A percentile compares a stretch with the other conserved stretches of the same genome.
phyloP scores from a whole-genome alignment of 129 eudicot genomes.

The Scalesia atractyloides region DNA sequence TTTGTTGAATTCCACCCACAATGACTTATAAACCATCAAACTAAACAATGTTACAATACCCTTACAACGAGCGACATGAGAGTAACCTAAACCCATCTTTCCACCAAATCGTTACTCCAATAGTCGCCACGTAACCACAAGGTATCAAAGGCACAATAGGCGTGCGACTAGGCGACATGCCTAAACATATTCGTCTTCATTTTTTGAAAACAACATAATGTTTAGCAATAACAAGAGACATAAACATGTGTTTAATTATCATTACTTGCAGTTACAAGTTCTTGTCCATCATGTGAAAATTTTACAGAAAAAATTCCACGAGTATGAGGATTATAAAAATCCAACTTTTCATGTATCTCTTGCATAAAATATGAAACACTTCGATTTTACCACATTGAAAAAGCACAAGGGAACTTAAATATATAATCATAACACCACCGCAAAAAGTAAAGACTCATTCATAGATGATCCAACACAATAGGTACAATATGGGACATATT shows the following conservation, averaged over 20 bases:
- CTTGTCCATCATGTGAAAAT: slow-evolving; percentile 86
- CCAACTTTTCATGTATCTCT: slow-evolving; percentile 91
- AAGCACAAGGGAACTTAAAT: not conserved
- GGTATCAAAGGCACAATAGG: too few relatives aligned
- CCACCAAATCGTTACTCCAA: too few relatives aligned
- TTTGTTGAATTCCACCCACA: too few relatives aligned
- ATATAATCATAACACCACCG: not conserved
- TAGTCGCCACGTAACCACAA: too few relatives aligned
- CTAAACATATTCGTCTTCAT: too few relatives aligned
- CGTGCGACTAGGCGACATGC: too few relatives aligned
- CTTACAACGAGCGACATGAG: too few relatives aligned
- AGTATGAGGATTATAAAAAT: slow-evolving; percentile 54
- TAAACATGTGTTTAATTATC: slow-evolving; percentile 68
- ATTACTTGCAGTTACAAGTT: slow-evolving; percentile 80
- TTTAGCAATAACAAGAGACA: slow-evolving; percentile 14
- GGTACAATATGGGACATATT: slow-evolving; percentile 85
- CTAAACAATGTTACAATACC: too few relatives aligned
- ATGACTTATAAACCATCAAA: too few relatives aligned
- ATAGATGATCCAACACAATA: slow-evolving; percentile 71
- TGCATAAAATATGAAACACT: slow-evolving; percentile 29
- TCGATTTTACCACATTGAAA: slow-evolving; percentile 3
- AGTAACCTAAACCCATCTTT: too few relatives aligned
- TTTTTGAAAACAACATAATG: too few relatives aligned
- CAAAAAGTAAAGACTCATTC: slow-evolving; percentile 49
- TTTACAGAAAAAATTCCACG: slow-evolving; percentile 91